Evolutionary conservation across 1,284 basidiomycete species (phyloP).

Genomic region (Fomes fomentarius): DNA sequence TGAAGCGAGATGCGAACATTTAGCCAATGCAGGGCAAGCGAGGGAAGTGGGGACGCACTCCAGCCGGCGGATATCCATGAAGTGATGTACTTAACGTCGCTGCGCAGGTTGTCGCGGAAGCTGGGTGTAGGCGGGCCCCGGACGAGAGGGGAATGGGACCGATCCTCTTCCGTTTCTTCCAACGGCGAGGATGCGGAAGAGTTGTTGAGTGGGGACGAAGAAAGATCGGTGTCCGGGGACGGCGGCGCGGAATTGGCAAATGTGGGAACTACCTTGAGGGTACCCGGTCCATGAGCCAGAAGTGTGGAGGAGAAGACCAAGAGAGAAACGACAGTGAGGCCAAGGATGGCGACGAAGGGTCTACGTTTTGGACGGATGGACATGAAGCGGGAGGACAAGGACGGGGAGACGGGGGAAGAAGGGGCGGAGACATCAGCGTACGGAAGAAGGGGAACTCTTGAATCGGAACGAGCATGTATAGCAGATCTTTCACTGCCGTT

Average conservation of each 20-base stretch:
- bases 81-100: constrained; percentile 65
- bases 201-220: not conserved
- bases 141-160: constrained; percentile 32
- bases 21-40: not conserved
- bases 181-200: not conserved
- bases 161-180: constrained; percentile 14
- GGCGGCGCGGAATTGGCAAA: constrained; percentile 27
- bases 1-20: constrained; percentile 29
- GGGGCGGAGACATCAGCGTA: constrained; percentile 24
- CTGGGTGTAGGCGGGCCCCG: constrained; percentile 54
- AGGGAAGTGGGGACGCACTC: constrained; percentile 46
- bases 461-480: constrained; percentile 29
- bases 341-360: constrained; percentile 28
- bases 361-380: constrained; percentile 26
- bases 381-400: constrained; percentile 13
- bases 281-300: constrained; percentile 1
- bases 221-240: constrained; percentile 11
- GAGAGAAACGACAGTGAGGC: constrained; percentile 40
- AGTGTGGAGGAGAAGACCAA: constrained; percentile 29
- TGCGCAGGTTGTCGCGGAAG: constrained; percentile 62
- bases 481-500: constrained; percentile 8
- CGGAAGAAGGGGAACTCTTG: constrained; percentile 32
- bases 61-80: constrained; percentile 73
- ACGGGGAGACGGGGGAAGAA: constrained; percentile 16
- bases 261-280: constrained; percentile 6